Conservation (phyloP, 177 flowering plant genomes). For the Vitis hybrid region DNA sequence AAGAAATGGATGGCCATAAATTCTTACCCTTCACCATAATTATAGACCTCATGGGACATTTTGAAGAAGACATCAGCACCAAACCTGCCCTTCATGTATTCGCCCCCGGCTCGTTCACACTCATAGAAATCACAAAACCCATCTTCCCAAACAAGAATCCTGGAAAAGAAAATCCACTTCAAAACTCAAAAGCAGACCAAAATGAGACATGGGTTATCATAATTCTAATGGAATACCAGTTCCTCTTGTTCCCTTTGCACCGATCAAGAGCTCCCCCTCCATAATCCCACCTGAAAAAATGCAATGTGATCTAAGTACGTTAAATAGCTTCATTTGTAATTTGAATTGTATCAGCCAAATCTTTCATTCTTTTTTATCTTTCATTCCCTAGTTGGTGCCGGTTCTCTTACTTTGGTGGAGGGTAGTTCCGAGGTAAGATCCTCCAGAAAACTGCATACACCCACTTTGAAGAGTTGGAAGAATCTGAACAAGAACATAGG, state of each 20-base stretch:
- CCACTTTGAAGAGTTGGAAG: constrained; percentile 63
- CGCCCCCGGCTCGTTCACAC: constrained; percentile 52
- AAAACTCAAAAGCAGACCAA: constrained; percentile 7
- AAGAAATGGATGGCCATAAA: not conserved
- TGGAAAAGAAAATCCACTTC: constrained; percentile 22
- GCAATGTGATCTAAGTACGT: constrained; percentile 4
- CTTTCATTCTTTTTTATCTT: no score
- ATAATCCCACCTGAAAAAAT: constrained; percentile 72
- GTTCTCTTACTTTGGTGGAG: constrained; percentile 73
- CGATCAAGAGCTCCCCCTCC: constrained; percentile 68
- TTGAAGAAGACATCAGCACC: constrained; percentile 82
- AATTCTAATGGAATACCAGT: constrained; percentile 45
- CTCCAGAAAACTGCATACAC: constrained; percentile 83
- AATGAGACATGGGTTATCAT: not conserved
- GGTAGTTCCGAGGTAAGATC: constrained; percentile 73
- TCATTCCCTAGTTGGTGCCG: no score
- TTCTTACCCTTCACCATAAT: constrained; percentile 79
- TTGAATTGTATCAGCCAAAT: no score
- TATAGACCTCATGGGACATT: constrained; percentile 86
- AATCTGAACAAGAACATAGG: constrained; percentile 52
- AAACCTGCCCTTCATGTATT: constrained; percentile 44
- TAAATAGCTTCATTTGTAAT: not conserved
- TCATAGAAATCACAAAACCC: constrained; percentile 72
- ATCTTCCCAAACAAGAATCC: constrained; percentile 94
- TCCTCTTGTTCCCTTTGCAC: constrained; percentile 74